These are phyloP conservation scores for Trichoderma orchidacearum DNA, from an alignment of 495 filamentous ascomycete species.

Conservation along the genomic window DNA sequence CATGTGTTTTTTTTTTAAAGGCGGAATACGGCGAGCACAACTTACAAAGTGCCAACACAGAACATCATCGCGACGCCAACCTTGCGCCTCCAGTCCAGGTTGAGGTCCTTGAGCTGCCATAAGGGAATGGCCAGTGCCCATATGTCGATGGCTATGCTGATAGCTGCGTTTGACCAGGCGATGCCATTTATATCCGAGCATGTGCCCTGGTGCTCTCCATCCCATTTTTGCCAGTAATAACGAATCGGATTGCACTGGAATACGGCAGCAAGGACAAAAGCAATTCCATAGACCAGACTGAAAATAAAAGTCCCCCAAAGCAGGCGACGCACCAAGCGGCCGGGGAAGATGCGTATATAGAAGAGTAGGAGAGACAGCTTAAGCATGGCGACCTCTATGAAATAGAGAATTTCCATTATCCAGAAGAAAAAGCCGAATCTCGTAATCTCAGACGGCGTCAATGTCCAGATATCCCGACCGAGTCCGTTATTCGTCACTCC, in stretches of 20 bases:
- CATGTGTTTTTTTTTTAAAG: too few relatives aligned
- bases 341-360: constrained; percentile 18
- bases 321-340: constrained; percentile 4
- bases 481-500: constrained; percentile 12
- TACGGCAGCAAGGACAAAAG: constrained; percentile 6
- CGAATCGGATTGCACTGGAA: constrained; percentile 18
- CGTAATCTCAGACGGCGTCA: constrained; percentile 11
- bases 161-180: constrained; percentile 27
- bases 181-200: constrained; percentile 10
- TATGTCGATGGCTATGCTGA: constrained; percentile 41
- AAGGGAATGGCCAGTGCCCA: constrained; percentile 39
- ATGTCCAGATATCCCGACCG: constrained; percentile 20
- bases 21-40: background rate
- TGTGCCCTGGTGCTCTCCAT: constrained; percentile 8
- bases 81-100: constrained; percentile 32
- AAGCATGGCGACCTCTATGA: constrained; percentile 14
- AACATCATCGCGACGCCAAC: constrained; percentile 38
- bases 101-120: constrained; percentile 24
- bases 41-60: constrained; percentile 38
- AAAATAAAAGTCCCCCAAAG: constrained; percentile 12
- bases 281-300: constrained; percentile 5
- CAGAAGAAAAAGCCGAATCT: constrained; percentile 10
- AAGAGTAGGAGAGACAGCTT: constrained; percentile 31
- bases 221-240: constrained; percentile 16
- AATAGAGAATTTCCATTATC: constrained; percentile 14